Evolutionary conservation across 768 basidiomycete species (phyloP).

Genomic region (Lentinula detonsa): DNA sequence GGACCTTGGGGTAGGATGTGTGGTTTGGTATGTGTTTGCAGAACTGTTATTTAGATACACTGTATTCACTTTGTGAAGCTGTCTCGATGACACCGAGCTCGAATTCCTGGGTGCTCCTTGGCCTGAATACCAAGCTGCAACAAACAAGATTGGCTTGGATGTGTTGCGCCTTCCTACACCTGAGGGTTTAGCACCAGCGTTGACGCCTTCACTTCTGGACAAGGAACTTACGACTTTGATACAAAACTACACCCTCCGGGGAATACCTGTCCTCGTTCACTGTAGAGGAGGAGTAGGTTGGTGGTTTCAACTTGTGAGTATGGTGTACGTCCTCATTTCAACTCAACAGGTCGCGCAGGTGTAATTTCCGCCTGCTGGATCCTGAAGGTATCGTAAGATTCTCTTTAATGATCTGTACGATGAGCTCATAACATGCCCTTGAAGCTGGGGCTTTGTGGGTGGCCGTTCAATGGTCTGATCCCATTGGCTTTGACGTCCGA

Average conservation of each 20-base stretch:
- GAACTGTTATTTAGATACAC: not conserved
- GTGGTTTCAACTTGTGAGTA: not conserved
- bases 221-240: constrained; percentile 61
- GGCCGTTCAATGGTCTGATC: constrained; percentile 29
- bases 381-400: constrained; percentile 24
- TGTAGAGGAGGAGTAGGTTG: constrained; percentile 84
- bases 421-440: not conserved
- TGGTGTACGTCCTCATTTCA: not conserved
- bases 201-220: constrained; percentile 52
- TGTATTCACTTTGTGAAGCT: constrained; percentile 36
- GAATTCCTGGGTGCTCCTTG: constrained; percentile 83
- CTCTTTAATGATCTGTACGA: not conserved
- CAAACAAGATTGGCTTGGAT: constrained; percentile 63
- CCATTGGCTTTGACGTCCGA: constrained; percentile 7
- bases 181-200: constrained; percentile 79
- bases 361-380: constrained; percentile 91
- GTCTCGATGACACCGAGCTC: constrained; percentile 82
- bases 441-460: constrained; percentile 85
- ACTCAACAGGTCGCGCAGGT: constrained; percentile 60
- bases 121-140: constrained; percentile 63
- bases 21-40: constrained; percentile 61
- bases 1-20: constrained; percentile 66
- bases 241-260: constrained; percentile 63
- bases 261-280: constrained; percentile 73
- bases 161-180: constrained; percentile 83